Evolutionary conservation across 805 yeast genomes (phyloP), one percentile per base, ranked within the genome.

Genomic region (Maudiozyma serrabonitensis): DNA sequence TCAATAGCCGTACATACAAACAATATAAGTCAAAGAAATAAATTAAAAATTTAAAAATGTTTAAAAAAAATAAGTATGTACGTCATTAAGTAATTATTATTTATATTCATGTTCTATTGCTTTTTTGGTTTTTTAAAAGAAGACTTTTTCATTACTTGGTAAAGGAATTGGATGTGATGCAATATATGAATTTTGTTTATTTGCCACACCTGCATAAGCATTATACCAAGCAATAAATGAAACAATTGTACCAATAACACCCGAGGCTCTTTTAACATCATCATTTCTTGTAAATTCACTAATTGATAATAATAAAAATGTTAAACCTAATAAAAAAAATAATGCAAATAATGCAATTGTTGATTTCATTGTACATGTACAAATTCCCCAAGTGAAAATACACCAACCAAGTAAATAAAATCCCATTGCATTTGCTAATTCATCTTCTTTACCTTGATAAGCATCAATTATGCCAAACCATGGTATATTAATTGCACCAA

Each of bases 151-250:
- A 40, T 52, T 54, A 16, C 54, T 47, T 45, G 74, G 74, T 53
- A 70, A 56, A 31, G 31, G 68, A 68, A 46, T 52, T 54, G 39
- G 63, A 67, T 7, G 59, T 48, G 41, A 16, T 15, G 41, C 31
- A 34, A 15, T 31, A 45, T 69, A 70, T 4, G 87, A 70, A 65
- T 84, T 85, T 59, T 80, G 82, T 37, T 68, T 69, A 51, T 75
- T 84, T 31, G 87, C 79, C 34, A 79, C 63, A 73, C 87, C 88
- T 2, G 86, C 84, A 55, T 72, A 80, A 6, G 87, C 87, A 60
- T 81, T 81, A 60, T 81, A 82, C 82, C 83, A 82, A 1, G 84
- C 84, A 46, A 79, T 63, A 52, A 80, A 70, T 0, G 86, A 75
- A 31, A 81, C 76, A 6, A 82, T 68, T 18, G 82, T 69, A 44